phyloP scores from a whole-genome alignment of 306 rosid genomes.

The Heteromeles arbutifolia region DNA sequence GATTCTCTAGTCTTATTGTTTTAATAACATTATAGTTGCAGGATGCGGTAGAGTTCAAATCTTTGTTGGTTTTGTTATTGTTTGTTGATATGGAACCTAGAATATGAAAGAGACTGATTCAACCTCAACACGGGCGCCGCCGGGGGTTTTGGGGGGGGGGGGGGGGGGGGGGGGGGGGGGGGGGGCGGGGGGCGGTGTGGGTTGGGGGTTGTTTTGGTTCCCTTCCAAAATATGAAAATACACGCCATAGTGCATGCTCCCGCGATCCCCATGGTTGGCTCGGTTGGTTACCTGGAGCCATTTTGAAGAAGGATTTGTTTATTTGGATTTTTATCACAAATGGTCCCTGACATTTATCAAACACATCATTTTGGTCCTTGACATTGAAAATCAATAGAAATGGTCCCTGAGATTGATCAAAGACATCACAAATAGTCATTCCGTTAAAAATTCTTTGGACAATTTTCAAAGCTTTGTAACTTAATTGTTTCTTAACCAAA shows the following conservation, averaged over 20 bases:
- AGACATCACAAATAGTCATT: no score
- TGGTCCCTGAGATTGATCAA: no score
- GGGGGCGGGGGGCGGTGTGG: no score
- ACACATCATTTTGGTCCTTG: no score
- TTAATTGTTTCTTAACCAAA: no score
- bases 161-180: no score
- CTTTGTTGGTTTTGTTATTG: not conserved
- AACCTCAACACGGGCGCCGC: no score
- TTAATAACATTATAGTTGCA: not conserved
- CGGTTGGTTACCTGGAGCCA: not conserved
- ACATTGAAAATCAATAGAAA: no score
- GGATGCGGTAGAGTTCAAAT: not conserved
- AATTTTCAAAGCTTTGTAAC: no score
- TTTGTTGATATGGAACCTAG: not conserved
- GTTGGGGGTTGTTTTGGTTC: not conserved
- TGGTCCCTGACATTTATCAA: fast-evolving
- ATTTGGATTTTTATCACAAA: no score
- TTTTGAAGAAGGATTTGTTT: not conserved
- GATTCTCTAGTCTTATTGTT: not conserved
- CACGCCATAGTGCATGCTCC: not conserved
- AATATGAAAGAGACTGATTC: not conserved
- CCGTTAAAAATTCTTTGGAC: no score
- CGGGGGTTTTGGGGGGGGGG: no score
- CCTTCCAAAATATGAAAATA: not conserved
- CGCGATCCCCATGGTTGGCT: not conserved